Conservation (phyloP, 352 stramenopile species). For the Phytophthora palmivora region DNA sequence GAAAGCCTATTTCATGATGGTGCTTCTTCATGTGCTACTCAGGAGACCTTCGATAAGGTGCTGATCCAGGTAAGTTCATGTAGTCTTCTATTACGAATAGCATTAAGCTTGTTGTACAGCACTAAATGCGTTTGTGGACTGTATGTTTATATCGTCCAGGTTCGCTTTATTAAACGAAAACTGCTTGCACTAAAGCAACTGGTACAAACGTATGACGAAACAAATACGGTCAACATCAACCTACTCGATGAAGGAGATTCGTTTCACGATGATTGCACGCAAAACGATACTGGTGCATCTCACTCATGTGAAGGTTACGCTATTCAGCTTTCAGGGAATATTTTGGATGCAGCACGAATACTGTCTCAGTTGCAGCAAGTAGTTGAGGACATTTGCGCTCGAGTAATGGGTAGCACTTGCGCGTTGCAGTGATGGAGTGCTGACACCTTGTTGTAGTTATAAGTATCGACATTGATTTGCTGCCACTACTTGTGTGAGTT, state of each 20-base stretch:
- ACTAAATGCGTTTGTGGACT: no score
- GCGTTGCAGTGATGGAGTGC: conserved; percentile 49
- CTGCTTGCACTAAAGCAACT: conserved; percentile 40
- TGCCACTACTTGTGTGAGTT: no score
- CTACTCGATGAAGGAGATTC: conserved; percentile 31
- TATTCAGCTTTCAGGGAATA: conserved; percentile 19
- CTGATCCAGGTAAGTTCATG: conserved; percentile 29
- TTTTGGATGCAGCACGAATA: conserved; percentile 25
- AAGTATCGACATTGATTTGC: neutral
- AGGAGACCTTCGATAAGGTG: conserved; percentile 23
- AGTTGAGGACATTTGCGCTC: conserved; percentile 53
- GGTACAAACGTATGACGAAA: conserved; percentile 43
- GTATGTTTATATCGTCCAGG: conserved; percentile 27
- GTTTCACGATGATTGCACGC: conserved; percentile 4
- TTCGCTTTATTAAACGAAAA: conserved; percentile 34
- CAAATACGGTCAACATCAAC: conserved; percentile 43
- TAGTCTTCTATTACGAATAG: neutral
- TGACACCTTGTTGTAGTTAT: neutral
- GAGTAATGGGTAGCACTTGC: conserved; percentile 45
- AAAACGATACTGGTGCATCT: conserved; percentile 11
- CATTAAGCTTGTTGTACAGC: neutral
- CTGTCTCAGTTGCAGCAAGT: conserved; percentile 43
- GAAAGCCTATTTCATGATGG: neutral
- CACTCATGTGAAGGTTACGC: conserved; percentile 17
- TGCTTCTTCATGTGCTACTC: conserved; percentile 8